Conservation (phyloP, 73 alveolate genomes). For the Tetrahymena borealis region DNA sequence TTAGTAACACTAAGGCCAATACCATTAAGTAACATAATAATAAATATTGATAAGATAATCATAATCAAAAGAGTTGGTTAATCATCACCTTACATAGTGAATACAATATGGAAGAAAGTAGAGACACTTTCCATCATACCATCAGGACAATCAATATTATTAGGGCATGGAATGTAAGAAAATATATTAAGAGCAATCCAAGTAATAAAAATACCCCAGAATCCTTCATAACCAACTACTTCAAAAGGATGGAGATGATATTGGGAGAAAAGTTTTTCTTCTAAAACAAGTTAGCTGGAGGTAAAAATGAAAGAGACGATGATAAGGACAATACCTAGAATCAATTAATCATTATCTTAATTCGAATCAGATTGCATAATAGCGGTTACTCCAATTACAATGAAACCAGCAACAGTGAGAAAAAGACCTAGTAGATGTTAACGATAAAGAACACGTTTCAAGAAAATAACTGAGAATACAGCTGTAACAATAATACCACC, state of each 20-base stretch:
- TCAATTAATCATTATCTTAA: neutral
- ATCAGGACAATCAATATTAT: neutral
- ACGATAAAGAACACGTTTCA: slow-evolving; percentile 58
- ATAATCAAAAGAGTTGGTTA: slow-evolving; percentile 23
- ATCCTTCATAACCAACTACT: slow-evolving; percentile 93
- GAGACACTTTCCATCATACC: slow-evolving; percentile 30
- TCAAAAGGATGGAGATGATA: slow-evolving; percentile 75
- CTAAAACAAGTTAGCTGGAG: slow-evolving; percentile 68
- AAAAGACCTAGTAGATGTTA: slow-evolving; percentile 64
- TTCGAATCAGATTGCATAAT: slow-evolving; percentile 22
- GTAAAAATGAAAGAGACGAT: slow-evolving; percentile 48
- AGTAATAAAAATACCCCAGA: slow-evolving; percentile 65
- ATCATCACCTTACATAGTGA: slow-evolving; percentile 29
- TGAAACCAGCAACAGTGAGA: slow-evolving; percentile 59
- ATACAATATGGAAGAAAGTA: slow-evolving; percentile 58
- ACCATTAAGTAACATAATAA: slow-evolving; percentile 68
- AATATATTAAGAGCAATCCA: slow-evolving; percentile 60
- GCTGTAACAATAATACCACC: slow-evolving; percentile 77
- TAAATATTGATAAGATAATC: slow-evolving; percentile 24
- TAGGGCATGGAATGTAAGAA: slow-evolving; percentile 60
- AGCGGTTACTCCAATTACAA: slow-evolving; percentile 67
- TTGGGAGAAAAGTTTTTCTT: slow-evolving; percentile 70
- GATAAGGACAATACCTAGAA: neutral
- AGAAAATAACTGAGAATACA: slow-evolving; percentile 56
- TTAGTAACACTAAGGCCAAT: slow-evolving; percentile 75